These are phyloP conservation scores for Huntiella decipiens DNA, from an alignment of 2,329 filamentous ascomycete genomes.

Conservation along the genomic window DNA sequence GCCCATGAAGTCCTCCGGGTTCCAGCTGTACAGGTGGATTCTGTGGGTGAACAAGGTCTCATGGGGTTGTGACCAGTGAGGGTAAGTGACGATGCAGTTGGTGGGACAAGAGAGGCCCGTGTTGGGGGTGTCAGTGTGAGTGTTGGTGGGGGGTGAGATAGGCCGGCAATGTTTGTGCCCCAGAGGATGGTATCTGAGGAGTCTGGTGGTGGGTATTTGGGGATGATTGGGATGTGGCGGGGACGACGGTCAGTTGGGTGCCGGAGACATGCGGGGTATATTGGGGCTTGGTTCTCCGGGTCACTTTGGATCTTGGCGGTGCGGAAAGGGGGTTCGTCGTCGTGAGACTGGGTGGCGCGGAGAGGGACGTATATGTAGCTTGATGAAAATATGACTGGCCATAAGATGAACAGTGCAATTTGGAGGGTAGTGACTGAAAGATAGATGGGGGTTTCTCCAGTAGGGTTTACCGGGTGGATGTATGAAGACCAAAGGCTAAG, in stretches of 20 bases:
- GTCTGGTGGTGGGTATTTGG: not conserved
- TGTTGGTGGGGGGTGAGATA: slow-evolving; percentile 15
- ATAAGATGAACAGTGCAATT: slow-evolving; percentile 7
- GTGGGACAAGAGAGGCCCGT: not conserved
- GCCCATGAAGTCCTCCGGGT: not conserved
- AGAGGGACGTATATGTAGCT: slow-evolving; percentile 9
- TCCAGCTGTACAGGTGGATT: too few relatives aligned
- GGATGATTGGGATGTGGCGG: slow-evolving; percentile 16
- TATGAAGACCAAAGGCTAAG: too few relatives aligned
- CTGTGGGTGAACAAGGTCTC: too few relatives aligned
- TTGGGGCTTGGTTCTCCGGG: slow-evolving; percentile 1
- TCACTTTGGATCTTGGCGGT: not conserved
- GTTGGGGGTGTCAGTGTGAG: slow-evolving; percentile 1
- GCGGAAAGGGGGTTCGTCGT: not conserved
- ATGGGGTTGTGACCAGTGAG: not conserved
- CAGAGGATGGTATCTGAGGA: slow-evolving; percentile 5
- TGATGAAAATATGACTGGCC: slow-evolving; percentile 4
- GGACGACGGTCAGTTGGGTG: not conserved
- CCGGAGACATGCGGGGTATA: slow-evolving; percentile 8
- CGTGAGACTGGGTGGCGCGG: slow-evolving; percentile 8
- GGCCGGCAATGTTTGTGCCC: slow-evolving; percentile 8
- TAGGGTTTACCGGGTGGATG: too few relatives aligned
- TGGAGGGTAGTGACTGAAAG: slow-evolving; percentile 10
- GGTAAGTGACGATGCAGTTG: not conserved
- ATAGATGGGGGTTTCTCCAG: slow-evolving; percentile 4